Evolutionary conservation across 768 basidiomycete genomes (phyloP).

Genomic region (Pulveroboletus sp.): DNA sequence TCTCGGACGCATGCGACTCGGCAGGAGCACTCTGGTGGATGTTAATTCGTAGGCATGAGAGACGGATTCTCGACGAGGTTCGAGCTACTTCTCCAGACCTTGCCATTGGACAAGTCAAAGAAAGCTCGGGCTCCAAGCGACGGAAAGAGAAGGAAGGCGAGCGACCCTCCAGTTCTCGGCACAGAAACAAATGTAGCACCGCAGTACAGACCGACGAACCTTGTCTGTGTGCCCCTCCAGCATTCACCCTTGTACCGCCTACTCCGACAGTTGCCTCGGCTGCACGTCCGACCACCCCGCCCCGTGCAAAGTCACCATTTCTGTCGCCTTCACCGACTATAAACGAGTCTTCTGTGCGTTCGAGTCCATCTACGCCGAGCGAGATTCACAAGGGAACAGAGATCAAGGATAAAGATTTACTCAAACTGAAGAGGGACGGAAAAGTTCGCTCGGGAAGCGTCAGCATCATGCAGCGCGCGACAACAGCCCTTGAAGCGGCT

Average conservation of each 20-base stretch:
- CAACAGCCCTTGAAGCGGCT: constrained; percentile 83
- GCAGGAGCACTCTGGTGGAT: constrained; percentile 96
- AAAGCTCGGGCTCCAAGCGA: constrained; percentile 23
- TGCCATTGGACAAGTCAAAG: constrained; percentile 13
- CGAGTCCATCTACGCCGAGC: constrained; percentile 67
- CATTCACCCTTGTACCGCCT: constrained; percentile 70
- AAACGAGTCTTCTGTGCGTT: constrained; percentile 47
- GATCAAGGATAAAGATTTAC: constrained; percentile 41
- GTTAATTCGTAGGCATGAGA: constrained; percentile 75
- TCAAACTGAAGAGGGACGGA: constrained; percentile 46
- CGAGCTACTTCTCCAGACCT: constrained; percentile 15
- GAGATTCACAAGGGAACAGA: constrained; percentile 52
- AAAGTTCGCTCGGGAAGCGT: constrained; percentile 85
- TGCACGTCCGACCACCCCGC: constrained; percentile 46
- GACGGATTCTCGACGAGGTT: constrained; percentile 43
- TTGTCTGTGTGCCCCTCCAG: constrained; percentile 41
- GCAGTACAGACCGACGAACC: constrained; percentile 47
- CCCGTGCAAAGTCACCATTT: constrained; percentile 47
- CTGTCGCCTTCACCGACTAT: constrained; percentile 53
- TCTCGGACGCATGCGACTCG: constrained; percentile 88
- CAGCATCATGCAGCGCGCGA: constrained; percentile 93
- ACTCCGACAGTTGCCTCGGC: constrained; percentile 55
- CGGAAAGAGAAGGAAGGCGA: constrained; percentile 30
- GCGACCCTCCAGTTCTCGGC: constrained; percentile 18
- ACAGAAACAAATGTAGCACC: constrained; percentile 20